Evolutionary conservation across 1,284 basidiomycete genomes (phyloP), one percentile per base, ranked within the genome.

Genomic region (Crepidotus sp.): DNA sequence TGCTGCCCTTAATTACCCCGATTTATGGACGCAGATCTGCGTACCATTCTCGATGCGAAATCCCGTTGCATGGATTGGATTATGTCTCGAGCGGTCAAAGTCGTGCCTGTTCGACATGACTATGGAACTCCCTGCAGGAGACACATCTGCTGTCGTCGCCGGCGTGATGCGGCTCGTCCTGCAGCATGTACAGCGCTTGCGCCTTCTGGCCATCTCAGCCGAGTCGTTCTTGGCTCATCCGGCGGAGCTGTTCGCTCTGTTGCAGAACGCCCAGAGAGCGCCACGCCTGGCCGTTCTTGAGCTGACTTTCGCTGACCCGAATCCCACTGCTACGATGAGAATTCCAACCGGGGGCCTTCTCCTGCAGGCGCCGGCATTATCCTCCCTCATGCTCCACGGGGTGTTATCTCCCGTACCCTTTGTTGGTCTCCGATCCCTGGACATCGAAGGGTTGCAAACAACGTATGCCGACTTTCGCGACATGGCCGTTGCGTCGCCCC

Each of bases 61-160:
- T 24, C 31, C 33, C 11, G 42, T 36, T 14, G 31, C 39, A 7
- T 48, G 40, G 40, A 40, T 39, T 18, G 27, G 21, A 29, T 6
- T 40, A 6, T 48, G 30, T 14, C 43, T 51, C 14, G 43, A 51
- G 7, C 50, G 46, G 14, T 51, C 50, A 7, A 48, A 51, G 30
- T 48, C 50, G n/a, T 51, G 50, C 36, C 21, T 51, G 18, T 51
- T 51, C 43, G 42, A 51, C 31, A 33, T 51, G 6, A 38, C 45
- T 4, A 26, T 51, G 13, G 22, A 29, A 2, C 36, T 51, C 17
- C 45, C 45, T 9, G 6, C 18, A 11, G 18, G 22, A 11, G 17
- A 34, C 22, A 8, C 8, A 6, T 17, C 42, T 10, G 22, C 8
- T 14, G 24, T 48, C 18, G 25, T 51, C 10, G 38, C 36, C 21